Evolutionary conservation across 805 yeast genomes (phyloP).

Genomic region (Wickerhamomyces subpelliculosus): DNA sequence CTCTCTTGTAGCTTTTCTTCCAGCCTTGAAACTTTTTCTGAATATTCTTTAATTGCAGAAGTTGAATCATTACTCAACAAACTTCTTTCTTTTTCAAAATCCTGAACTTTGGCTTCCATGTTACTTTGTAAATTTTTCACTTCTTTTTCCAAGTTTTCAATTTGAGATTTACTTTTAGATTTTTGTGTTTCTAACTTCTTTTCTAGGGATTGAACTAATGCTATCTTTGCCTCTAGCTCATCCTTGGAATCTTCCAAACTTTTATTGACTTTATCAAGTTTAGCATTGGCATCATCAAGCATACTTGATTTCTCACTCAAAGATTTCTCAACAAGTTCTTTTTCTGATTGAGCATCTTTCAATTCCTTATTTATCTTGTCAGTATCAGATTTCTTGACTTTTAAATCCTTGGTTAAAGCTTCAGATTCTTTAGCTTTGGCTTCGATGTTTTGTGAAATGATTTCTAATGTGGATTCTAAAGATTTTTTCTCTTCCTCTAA

Average conservation of each 20-base stretch:
- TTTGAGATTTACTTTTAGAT: constrained; percentile 10
- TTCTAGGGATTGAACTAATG: constrained; percentile 8
- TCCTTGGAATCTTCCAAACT: constrained; percentile 6
- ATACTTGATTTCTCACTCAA: background rate
- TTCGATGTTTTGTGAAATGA: constrained; percentile 27
- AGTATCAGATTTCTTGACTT: constrained; percentile 3
- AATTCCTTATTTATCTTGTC: background rate
- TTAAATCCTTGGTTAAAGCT: constrained; percentile 7
- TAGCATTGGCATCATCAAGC: constrained; percentile 2
- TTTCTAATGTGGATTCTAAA: constrained; percentile 23
- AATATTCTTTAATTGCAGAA: constrained; percentile 40
- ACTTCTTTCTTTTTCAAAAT: constrained; percentile 44
- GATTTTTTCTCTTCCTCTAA: constrained; percentile 26
- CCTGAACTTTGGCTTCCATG: constrained; percentile 31
- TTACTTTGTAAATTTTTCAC: constrained; percentile 25
- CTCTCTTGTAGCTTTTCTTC: constrained; percentile 27
- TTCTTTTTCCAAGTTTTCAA: constrained; percentile 23
- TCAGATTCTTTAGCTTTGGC: constrained; percentile 19
- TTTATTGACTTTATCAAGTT: constrained; percentile 13
- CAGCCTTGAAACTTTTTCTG: constrained; percentile 35
- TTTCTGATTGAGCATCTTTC: background rate
- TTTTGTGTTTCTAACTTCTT: constrained; percentile 17
- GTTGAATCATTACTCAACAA: constrained; percentile 43
- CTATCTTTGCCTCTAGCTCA: constrained; percentile 4
- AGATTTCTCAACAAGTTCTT: too few species aligned